These are phyloP conservation scores for Medicago lupulina DNA, from an alignment of 306 rosid genomes.

Conservation along the genomic window DNA sequence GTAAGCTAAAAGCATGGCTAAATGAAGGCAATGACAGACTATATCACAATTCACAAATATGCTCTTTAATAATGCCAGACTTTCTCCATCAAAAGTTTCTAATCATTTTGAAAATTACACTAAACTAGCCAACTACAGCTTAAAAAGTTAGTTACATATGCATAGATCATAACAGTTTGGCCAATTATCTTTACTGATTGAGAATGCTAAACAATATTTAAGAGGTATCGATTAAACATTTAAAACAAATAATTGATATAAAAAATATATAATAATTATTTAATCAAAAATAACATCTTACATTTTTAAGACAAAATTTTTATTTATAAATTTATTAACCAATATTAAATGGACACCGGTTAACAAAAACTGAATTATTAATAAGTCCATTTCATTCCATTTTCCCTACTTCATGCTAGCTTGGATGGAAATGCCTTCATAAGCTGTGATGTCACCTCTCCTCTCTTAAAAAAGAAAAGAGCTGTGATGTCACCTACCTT, in stretches of 20 bases:
- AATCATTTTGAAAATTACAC: constrained; percentile 38
- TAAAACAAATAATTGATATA: too few species aligned
- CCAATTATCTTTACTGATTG: constrained; percentile 18
- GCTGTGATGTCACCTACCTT: constrained; percentile 21
- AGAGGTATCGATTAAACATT: too few species aligned
- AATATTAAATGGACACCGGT: too few species aligned
- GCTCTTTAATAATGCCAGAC: constrained; percentile 21
- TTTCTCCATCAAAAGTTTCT: constrained; percentile 24
- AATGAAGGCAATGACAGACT: constrained; percentile 20
- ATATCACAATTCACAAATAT: not conserved
- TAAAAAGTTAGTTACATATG: constrained; percentile 36
- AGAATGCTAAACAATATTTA: too few species aligned
- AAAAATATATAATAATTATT: too few species aligned
- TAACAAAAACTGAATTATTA: too few species aligned
- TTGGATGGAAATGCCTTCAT: constrained; percentile 38
- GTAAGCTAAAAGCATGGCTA: not conserved
- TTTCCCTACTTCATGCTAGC: constrained; percentile 24
- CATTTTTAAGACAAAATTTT: too few species aligned
- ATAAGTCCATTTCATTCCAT: not conserved
- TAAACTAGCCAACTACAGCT: constrained; percentile 33
- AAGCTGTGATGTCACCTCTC: not conserved
- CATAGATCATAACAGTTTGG: constrained; percentile 35
- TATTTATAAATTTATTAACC: too few species aligned
- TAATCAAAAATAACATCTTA: too few species aligned
- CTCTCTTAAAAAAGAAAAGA: too few species aligned